A percentile compares a stretch with the other conserved stretches of the same genome.
phyloP scores from a whole-genome alignment of 768 basidiomycete genomes.

The Calocybe indica region DNA sequence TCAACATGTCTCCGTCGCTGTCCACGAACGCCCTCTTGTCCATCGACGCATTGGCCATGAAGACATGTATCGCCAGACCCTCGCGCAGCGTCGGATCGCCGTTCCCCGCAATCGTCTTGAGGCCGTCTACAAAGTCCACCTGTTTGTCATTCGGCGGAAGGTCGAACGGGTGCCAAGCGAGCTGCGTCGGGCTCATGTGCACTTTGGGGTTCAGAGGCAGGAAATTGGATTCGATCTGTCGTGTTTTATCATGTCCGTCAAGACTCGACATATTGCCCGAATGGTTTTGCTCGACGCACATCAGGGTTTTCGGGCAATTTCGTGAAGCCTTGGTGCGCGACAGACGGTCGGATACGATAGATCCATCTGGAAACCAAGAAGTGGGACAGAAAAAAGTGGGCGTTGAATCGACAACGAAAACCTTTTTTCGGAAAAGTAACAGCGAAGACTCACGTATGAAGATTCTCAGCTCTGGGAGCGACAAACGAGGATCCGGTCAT shows the following conservation, averaged over 20 bases:
- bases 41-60: slow-evolving; percentile 56
- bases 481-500: slow-evolving; percentile 58
- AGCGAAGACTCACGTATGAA: slow-evolving; percentile 35
- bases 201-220: slow-evolving; percentile 54
- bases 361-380: slow-evolving; percentile 37
- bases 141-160: slow-evolving; percentile 34
- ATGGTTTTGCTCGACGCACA: slow-evolving; percentile 26
- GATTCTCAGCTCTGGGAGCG: slow-evolving; percentile 48
- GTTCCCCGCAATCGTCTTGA: slow-evolving; percentile 60
- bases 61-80: slow-evolving; percentile 61
- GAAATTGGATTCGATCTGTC: slow-evolving; percentile 59
- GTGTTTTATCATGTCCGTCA: background rate
- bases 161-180: slow-evolving; percentile 60
- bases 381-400: no score
- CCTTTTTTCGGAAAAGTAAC: background rate
- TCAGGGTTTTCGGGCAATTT: slow-evolving; percentile 51
- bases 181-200: slow-evolving; percentile 55
- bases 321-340: slow-evolving; percentile 59
- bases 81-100: slow-evolving; percentile 59
- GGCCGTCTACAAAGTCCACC: slow-evolving; percentile 51
- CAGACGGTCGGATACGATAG: slow-evolving; percentile 64
- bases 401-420: no score
- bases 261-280: no score
- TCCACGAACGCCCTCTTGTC: slow-evolving; percentile 54
- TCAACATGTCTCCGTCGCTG: slow-evolving; percentile 62